Evolutionary conservation across 2,329 filamentous ascomycete species (phyloP), one percentile per base, ranked within the genome.

Genomic region (Pyrenophora graminea): DNA sequence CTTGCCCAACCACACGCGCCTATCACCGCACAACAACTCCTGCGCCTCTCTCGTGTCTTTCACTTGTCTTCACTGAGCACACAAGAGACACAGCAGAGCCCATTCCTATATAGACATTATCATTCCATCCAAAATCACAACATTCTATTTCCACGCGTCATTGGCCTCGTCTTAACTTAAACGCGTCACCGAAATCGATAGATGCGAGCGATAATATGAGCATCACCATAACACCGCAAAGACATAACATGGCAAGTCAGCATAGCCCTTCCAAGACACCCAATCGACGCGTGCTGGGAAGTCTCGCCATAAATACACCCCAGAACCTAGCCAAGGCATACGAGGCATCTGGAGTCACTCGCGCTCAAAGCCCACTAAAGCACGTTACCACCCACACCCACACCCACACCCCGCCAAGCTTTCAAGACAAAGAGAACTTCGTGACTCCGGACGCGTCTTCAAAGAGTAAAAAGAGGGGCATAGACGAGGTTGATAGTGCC

Each of bases 301-400:
- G 73, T 25, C 51, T 74, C 39, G 63, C 70, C 39, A 60, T 67
- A 40, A 74, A 73, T 53, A 67, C 67, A 49, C 61, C 70, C 17
- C 64, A 61, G 19, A 69, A 61, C 53, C 62, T 32, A 34, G 32
- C 64, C 54, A 45, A 51, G 51, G 38, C 23, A 31, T 55, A 43
- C 39, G 61, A 66, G 18, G 37, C 58, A 42, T 59, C 63, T 40
- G 61, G 68, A 53, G 48, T 48, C 48, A 53, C 53, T 55, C 62
- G 59, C 55, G 53, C 61, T 31, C 58, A 63, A n/a, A 74, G 68
- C 56, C 69, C 70, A 42, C 58, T 71, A 34, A 74, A 73, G 55
- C 70, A 71, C 39, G 58, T 63, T 32, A 59, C 59, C 12, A 60
- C 63, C 6, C 55, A 67, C 8, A 62, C 61, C 4, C 62, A 67